Evolutionary conservation across 1,139 yeast genomes (phyloP).

Genomic region (Yamadazyma epiphylla): DNA sequence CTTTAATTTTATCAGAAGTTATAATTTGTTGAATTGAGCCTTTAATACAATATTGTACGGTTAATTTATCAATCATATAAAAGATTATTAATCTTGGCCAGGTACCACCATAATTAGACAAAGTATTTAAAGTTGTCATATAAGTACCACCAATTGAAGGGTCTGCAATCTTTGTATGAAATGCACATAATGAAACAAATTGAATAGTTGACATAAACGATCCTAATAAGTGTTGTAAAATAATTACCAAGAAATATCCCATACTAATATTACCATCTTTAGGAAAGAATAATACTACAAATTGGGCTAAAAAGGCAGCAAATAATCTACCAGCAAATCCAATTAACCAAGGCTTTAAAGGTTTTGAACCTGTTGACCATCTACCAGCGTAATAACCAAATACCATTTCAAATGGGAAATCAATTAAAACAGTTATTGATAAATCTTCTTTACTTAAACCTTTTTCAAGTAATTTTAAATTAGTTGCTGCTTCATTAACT

Average conservation of each 20-base stretch:
- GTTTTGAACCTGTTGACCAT: slow-evolving; percentile 76
- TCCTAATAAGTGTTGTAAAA: slow-evolving; percentile 77
- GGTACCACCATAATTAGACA: slow-evolving; percentile 92
- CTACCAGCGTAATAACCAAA: slow-evolving; percentile 96
- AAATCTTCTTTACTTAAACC: slow-evolving; percentile 93
- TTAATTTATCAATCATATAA: slow-evolving; percentile 73
- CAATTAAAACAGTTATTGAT: slow-evolving; percentile 87
- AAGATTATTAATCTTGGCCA: slow-evolving; percentile 89
- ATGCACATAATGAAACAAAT: slow-evolving; percentile 90
- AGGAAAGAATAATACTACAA: slow-evolving; percentile 74
- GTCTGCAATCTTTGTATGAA: slow-evolving; percentile 93
- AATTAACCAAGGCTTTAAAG: slow-evolving; percentile 83
- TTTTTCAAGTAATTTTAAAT: slow-evolving; percentile 83
- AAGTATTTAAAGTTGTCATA: slow-evolving; percentile 92
- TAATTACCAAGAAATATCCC: slow-evolving; percentile 62
- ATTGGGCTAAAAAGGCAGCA: slow-evolving; percentile 75
- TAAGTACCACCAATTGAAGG: slow-evolving; percentile 96
- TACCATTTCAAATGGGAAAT: slow-evolving; percentile 92
- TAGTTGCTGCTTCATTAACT: slow-evolving; percentile 94
- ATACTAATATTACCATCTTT: slow-evolving; percentile 39
- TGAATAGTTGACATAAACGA: slow-evolving; percentile 94
- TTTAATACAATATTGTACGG: slow-evolving; percentile 54
- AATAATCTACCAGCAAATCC: slow-evolving; percentile 83
- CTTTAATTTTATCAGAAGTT: slow-evolving; percentile 33
- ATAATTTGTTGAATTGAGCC: slow-evolving; percentile 13